Base-by-base conservation (phyloP, 2,329 filamentous ascomycete genomes). In the Cercospora sojina region DNA sequence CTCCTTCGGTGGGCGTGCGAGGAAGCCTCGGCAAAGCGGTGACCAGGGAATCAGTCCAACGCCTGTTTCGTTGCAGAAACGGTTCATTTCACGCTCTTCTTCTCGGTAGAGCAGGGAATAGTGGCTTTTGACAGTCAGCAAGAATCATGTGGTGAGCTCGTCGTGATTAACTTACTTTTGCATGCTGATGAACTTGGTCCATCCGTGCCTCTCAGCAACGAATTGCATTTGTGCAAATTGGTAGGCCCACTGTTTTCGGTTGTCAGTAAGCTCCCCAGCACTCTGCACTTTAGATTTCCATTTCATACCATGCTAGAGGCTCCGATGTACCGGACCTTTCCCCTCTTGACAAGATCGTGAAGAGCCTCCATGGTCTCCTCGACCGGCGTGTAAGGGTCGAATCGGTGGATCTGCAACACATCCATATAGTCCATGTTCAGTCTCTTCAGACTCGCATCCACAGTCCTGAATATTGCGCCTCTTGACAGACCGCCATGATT, bases 391-490 rank as follows among this genome's bases (percentile, higher is more conserved):
- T 80, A 80, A 2, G 80, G 79, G 70, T 89, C 86, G 12, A 87
- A 80, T 1, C 87, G 82, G 71, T 90, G 87, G 55, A 89, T 85
- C 74, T 88, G 86, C 3, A 88, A 79, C 16, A 88, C 82, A 71
- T 89, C 86, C 68, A 88, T 85, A 75, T 89, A 88, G 13, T 67
- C 62, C 1, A 83, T 87, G 27, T 82, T 83, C 38, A 89, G 78
- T 9, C 86, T 77, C 70, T 81, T 78, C 1, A 87, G 78, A 69
- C 84, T 87, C 62, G 79, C 81, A 56, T 90, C 84, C 2, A 91
- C 88, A 0, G 87, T 87, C 70, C 88, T 84, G 68, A 90, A 85
- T 71, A 91, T 88, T 69, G 88, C 85, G 73, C 87, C 88, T 49
- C 89, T 80, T 41, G 83, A 86, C 29, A 91, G 77, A 0, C 88